A percentile compares a stretch with the other conserved stretches of the same genome.
Evolutionary conservation across 139 green algal genomes (phyloP).

Genomic region (Coelastrella sp.): DNA sequence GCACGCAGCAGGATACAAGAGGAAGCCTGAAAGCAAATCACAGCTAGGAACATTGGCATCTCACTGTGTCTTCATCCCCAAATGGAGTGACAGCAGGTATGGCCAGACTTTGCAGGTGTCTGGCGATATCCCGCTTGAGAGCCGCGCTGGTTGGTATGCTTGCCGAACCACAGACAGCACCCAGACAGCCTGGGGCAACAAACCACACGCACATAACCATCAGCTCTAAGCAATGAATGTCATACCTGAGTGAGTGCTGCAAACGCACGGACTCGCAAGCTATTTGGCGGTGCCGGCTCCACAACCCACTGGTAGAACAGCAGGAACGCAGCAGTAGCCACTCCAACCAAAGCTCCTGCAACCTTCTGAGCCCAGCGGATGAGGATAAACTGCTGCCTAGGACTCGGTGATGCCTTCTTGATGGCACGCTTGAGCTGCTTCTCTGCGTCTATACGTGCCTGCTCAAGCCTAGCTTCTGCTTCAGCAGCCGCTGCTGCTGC

Average conservation of each 20-base stretch:
- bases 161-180: too few relatives aligned
- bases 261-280: constrained; percentile 72
- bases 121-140: too few relatives aligned
- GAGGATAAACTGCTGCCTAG: constrained; percentile 45
- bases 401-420: constrained; percentile 23
- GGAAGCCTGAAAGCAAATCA: too few relatives aligned
- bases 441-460: background rate
- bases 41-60: too few relatives aligned
- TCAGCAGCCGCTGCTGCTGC: constrained; percentile 19
- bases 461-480: background rate
- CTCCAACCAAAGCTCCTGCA: constrained; percentile 71
- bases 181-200: too few relatives aligned
- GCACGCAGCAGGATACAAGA: too few relatives aligned
- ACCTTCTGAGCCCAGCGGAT: constrained; percentile 68
- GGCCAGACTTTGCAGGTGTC: too few relatives aligned
- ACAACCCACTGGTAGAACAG: constrained; percentile 89
- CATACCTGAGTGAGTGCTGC: constrained; percentile 47
- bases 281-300: constrained; percentile 79
- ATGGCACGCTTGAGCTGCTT: background rate
- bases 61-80: too few relatives aligned
- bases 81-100: too few relatives aligned
- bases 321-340: constrained; percentile 74
- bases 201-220: too few relatives aligned
- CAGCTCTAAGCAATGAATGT: too few relatives aligned
- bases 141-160: too few relatives aligned